A percentile compares a stretch with the other conserved stretches of the same genome.
Conservation (phyloP, 1,284 basidiomycete species). For the Farysia itapuensis region DNA sequence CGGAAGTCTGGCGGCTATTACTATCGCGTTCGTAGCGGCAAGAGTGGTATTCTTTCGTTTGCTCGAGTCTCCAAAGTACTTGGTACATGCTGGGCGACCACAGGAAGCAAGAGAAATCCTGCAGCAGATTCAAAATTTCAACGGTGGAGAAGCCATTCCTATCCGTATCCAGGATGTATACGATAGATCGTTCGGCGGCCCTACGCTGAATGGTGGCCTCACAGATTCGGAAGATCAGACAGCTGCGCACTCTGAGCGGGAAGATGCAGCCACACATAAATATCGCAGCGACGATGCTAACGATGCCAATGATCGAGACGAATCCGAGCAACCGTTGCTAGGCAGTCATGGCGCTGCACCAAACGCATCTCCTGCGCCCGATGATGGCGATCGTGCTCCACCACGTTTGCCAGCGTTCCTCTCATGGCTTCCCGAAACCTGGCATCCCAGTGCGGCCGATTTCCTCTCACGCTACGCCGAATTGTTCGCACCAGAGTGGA, state of each 20-base stretch:
- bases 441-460: slow-evolving; percentile 26
- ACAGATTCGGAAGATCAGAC: not conserved
- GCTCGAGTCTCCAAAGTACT: slow-evolving; percentile 76
- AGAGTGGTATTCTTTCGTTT: slow-evolving; percentile 86
- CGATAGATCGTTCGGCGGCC: slow-evolving; percentile 1
- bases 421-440: slow-evolving; percentile 19
- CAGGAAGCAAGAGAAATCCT: slow-evolving; percentile 46
- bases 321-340: not conserved
- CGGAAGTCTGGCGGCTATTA: slow-evolving; percentile 62
- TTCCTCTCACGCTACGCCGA: slow-evolving; percentile 69
- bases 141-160: slow-evolving; percentile 24
- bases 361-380: not conserved
- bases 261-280: not conserved
- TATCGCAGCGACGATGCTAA: not conserved
- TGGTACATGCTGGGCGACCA: slow-evolving; percentile 36
- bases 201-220: not conserved
- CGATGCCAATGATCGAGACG: not conserved
- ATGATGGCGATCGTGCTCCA: not conserved
- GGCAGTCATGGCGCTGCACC: not conserved
- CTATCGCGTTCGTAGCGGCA: slow-evolving; percentile 75
- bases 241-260: not conserved
- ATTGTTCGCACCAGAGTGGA: slow-evolving; percentile 80
- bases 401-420: slow-evolving; percentile 11
- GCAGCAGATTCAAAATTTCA: slow-evolving; percentile 42
- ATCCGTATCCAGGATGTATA: slow-evolving; percentile 38